Evolutionary conservation across 139 green algal genomes (phyloP), one percentile per base, ranked within the genome.

Genomic region (Chlorella sp.): DNA sequence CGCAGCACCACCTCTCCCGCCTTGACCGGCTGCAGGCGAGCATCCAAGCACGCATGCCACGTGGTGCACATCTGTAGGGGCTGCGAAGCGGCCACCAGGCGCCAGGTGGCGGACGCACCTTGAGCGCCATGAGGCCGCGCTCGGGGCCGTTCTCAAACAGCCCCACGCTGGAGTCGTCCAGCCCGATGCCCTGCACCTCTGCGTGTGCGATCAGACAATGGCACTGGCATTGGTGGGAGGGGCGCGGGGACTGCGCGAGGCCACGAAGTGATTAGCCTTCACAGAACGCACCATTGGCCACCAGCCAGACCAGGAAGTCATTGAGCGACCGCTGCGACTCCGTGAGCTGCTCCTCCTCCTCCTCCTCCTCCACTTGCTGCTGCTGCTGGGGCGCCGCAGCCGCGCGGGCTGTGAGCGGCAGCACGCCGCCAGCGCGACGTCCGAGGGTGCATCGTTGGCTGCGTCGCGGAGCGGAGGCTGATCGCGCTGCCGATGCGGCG

Each of bases 101-200:
- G 35, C 23, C 63, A 35, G 36, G 14, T 27, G 4, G 1, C 34
- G 26, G 4, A 20, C 70, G 17, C 36, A 85, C 77, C 78, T 82
- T n/a, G 29, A 88, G 32, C 4, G 64, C 69, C 6, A 86, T 50
- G 30, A 92, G 55, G 14, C 87, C 87, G 0, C 87, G 73, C 71
- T 92, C 87, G 2, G 51, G 71, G 5, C 76, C 66, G 1, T 67
- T 74, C 24, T 85, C 60, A 32, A 82, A 92, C 31, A 92, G 24
- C 1, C 70, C 83, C 1, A 87, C 49, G 42, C 80, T 80, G 69
- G 74, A 85, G 73, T 83, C 79, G 1, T 80, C 75, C 4, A 49
- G 31, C 23, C 86, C 84, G 17, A 91, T 75, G 66, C 83, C 85
- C 22, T 78, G 23, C 3, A 90, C 86, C 49, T 83, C 86, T 88